Evolutionary conservation across 2,329 filamentous ascomycete genomes (phyloP).

Genomic region (Parascedosporium putredinis): DNA sequence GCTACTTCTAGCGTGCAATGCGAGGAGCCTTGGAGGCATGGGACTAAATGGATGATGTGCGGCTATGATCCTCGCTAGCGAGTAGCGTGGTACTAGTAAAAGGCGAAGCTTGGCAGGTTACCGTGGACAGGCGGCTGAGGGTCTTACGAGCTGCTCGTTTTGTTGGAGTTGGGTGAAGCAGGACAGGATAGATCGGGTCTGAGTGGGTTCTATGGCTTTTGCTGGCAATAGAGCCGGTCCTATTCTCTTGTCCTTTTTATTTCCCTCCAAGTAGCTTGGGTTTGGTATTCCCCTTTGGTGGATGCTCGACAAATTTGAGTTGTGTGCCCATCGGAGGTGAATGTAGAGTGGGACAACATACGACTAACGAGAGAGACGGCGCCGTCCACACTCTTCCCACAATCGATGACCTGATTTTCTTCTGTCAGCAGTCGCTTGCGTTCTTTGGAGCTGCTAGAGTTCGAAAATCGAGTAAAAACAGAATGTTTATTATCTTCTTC

Average conservation of each 20-base stretch:
- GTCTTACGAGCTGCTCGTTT: too few species aligned
- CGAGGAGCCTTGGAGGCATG: not conserved
- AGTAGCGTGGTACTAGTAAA: not conserved
- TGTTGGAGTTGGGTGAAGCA: too few species aligned
- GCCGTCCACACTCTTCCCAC: not conserved
- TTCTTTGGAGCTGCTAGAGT: not conserved
- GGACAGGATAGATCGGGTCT: too few species aligned
- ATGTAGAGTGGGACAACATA: not conserved
- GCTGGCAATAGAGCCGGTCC: too few species aligned
- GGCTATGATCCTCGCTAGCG: not conserved
- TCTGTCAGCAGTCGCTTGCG: too few species aligned
- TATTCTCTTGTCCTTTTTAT: too few species aligned
- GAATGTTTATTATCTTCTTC: too few species aligned
- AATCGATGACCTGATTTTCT: not conserved
- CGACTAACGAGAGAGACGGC: not conserved
- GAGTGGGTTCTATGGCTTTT: too few species aligned
- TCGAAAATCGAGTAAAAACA: not conserved
- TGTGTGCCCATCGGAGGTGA: not conserved
- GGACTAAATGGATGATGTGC: slow-evolving; percentile 1
- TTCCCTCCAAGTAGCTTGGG: too few species aligned
- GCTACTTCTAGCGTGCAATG: not conserved
- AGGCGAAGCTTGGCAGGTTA: not conserved
- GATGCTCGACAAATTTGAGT: not conserved
- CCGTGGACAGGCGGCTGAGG: too few species aligned
- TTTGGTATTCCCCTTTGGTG: not conserved